These are phyloP conservation scores for Filobasidium floriforme DNA, from an alignment of 768 basidiomycete genomes.

Conservation along the genomic window DNA sequence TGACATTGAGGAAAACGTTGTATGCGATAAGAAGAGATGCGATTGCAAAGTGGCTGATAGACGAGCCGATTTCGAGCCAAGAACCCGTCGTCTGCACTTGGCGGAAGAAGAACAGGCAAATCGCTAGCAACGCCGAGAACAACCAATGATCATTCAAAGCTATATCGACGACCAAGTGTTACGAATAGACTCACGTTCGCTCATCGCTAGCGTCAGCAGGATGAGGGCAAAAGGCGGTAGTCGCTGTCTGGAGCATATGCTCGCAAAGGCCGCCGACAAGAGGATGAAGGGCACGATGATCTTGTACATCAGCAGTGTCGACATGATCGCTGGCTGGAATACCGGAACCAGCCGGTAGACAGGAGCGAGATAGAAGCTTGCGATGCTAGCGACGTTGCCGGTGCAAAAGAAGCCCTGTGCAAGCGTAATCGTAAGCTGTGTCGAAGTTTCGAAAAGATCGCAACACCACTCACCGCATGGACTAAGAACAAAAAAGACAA, in stretches of 20 bases:
- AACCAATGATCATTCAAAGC: no score
- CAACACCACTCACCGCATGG: slow-evolving; percentile 67
- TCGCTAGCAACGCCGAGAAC: slow-evolving; percentile 49
- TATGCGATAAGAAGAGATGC: slow-evolving; percentile 69
- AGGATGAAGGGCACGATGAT: slow-evolving; percentile 73
- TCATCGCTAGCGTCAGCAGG: slow-evolving; percentile 65
- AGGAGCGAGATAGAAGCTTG: slow-evolving; percentile 71
- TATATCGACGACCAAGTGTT: no score
- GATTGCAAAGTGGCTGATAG: slow-evolving; percentile 80
- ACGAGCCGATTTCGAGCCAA: slow-evolving; percentile 83
- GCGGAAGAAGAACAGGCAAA: slow-evolving; percentile 78
- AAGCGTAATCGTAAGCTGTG: not conserved
- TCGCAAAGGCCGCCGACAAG: slow-evolving; percentile 61
- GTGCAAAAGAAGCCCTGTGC: slow-evolving; percentile 16
- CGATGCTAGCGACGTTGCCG: slow-evolving; percentile 72
- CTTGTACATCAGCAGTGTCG: slow-evolving; percentile 66
- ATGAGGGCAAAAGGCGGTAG: slow-evolving; percentile 75
- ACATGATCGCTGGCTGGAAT: slow-evolving; percentile 80
- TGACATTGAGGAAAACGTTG: slow-evolving; percentile 66
- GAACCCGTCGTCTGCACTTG: slow-evolving; percentile 69
- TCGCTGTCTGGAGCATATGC: slow-evolving; percentile 59
- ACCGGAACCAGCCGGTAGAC: slow-evolving; percentile 79
- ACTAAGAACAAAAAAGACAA: slow-evolving; percentile 79
- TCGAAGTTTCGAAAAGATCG: slow-evolving; percentile 61
- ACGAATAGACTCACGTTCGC: slow-evolving; percentile 53